Evolutionary conservation across 2,329 filamentous ascomycete genomes (phyloP), one percentile per base, ranked within the genome.

Genomic region (Cladosporium sp.): DNA sequence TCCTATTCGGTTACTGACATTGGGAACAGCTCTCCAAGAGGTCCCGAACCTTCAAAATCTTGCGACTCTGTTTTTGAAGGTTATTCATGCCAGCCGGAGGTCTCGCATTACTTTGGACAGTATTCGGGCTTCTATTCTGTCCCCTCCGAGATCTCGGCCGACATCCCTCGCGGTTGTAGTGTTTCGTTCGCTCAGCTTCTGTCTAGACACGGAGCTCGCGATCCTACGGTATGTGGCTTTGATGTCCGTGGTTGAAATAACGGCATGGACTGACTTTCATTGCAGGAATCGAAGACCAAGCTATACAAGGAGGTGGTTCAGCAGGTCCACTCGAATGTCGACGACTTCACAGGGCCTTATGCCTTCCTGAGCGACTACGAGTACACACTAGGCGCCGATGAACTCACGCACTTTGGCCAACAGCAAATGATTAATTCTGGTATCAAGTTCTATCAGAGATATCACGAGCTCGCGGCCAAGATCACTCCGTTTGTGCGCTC

Each of bases 71-170:
- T 61, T 9, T 45, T 58, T 36, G 56, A 71, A 32, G 84, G 84
- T 52, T 86, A 83, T 65, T 77, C 79, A 55, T 90, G 86, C 67
- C 74, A 76, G 41, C 68, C 78, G 3, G 65, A 77, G 27, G 76
- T 84, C 38, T 80, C 82, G 1, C 85, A 82, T 57, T 78, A 75
- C 49, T 95, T 89, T 88, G 91, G 90, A 50, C 89, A 92, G 66
- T 95, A 95, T 67, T 86, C 88, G 15, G 88, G 90, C 2, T 94
- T 83, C 70, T 95, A 87, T 69, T 78, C 84, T 1, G 84, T 91
- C 0, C 78, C 83, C 6, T 89, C 85, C 1, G 73, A 79, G 2
- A 79, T 88, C 43, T 72, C 80, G 13, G 59, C 75, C 6, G 72
- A 73, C 7, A 71, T 85, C 1, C 90, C 89, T 0, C 57, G 72